Conservation (phyloP, 83 land plant species). For the Larix sibirica region DNA sequence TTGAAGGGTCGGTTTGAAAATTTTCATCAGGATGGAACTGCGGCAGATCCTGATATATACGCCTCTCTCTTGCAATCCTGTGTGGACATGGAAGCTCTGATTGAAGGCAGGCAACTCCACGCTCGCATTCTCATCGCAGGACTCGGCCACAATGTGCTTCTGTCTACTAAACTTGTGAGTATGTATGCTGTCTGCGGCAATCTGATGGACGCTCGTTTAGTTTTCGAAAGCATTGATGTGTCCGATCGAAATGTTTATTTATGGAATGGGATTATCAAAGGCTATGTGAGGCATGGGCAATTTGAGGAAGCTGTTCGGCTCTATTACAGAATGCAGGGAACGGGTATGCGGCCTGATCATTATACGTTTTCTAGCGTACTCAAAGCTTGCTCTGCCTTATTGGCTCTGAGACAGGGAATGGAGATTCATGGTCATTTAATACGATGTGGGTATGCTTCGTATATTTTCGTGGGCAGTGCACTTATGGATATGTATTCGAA, state of each 20-base stretch:
- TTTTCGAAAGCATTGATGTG: background rate
- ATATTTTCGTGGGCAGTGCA: conserved; percentile 10
- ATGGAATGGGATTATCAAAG: conserved; percentile 15
- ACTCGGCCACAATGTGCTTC: background rate
- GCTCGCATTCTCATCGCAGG: conserved; percentile 10
- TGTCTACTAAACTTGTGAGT: conserved; percentile 11
- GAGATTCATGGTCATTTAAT: conserved; percentile 12
- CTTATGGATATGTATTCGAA: conserved; percentile 22
- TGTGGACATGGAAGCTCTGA: background rate
- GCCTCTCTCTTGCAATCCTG: conserved; percentile 15
- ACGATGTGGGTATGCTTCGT: conserved; percentile 5
- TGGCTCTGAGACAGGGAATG: conserved; percentile 5
- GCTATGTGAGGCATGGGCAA: background rate
- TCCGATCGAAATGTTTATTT: conserved; percentile 7
- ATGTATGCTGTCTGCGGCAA: conserved; percentile 10
- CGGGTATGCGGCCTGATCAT: background rate
- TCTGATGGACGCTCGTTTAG: conserved; percentile 11
- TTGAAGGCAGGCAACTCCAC: conserved; percentile 14
- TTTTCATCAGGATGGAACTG: too few species aligned
- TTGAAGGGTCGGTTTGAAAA: too few species aligned
- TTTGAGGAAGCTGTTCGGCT: conserved; percentile 7
- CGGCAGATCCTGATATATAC: background rate
- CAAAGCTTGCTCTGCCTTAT: conserved; percentile 1
- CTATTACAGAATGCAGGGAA: conserved; percentile 13
- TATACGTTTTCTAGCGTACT: conserved; percentile 18